Base-by-base conservation (phyloP, 1,139 yeast genomes). In the Kodamaea arcana region DNA sequence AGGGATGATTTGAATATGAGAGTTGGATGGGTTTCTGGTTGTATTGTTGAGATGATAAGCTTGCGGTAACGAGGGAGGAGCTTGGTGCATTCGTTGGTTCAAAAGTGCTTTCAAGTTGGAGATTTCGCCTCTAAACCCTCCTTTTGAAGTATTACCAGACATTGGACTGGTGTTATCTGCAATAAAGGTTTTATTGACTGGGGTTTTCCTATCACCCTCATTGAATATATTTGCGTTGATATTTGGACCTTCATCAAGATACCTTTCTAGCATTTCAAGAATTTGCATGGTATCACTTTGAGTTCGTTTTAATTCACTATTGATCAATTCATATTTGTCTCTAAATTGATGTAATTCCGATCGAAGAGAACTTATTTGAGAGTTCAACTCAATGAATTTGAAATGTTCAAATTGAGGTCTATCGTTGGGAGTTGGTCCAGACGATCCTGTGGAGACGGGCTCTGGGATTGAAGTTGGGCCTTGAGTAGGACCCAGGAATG, bases 281-380 rank as follows among this genome's bases (percentile, higher is more conserved):
- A 77, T 39, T 23, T 65, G 64, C 2, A 77, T 66, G 52, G 75
- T 60, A 45, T 78, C 83, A 33, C 62, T 46, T 43, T 72, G 74
- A n/a, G 69, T 64, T 33, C 62, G 60, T 28, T 68, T 62, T 36
- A 74, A 47, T 27, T 75, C 80, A 7, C 65, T 71, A 22, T 60
- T 56, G 4, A 75, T 62, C 8, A 62, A 46, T 23, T 75, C 80
- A 42, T 71, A 71, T 31, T 69, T 59, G n/a, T 61, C 46, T 22
- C 61, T 62, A 28, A 73, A 49, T 30, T 59, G 51, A 15, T 61
- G 54, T 46, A 67, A 60, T 30, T 66, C 72, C 39, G 58, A 59
- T 37, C 63, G 57, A 39, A 71, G 48, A 3, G 56, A 53, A 30
- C 56, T 59, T 30, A 64, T 50, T 35, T 59, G 61, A 39, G 62